Evolutionary conservation across 1,284 basidiomycete species (phyloP).

Genomic region (Ustilago bromivora): DNA sequence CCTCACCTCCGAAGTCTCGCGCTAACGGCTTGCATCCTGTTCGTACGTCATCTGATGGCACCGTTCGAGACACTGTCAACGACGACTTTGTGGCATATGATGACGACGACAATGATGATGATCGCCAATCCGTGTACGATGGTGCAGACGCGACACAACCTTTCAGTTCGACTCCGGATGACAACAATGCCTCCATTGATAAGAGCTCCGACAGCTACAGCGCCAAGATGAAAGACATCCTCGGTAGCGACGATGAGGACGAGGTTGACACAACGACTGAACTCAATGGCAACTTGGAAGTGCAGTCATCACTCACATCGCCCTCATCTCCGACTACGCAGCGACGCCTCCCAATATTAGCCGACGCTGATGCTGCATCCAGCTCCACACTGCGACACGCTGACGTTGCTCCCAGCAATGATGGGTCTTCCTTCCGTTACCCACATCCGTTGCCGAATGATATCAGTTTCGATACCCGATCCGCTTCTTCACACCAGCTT

Average conservation of each 20-base stretch:
- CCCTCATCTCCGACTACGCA: slow-evolving; percentile 29
- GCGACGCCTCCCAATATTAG: neutral
- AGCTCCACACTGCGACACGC: slow-evolving; percentile 18
- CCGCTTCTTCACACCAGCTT: slow-evolving; percentile 24
- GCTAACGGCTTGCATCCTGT: slow-evolving; percentile 7
- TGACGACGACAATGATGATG: slow-evolving; percentile 73
- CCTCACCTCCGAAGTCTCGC: slow-evolving; percentile 15
- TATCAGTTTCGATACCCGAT: slow-evolving; percentile 44
- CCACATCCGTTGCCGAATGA: slow-evolving; percentile 36
- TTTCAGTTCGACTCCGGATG: slow-evolving; percentile 20
- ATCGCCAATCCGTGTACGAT: slow-evolving; percentile 78
- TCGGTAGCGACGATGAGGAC: slow-evolving; percentile 52
- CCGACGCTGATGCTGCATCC: slow-evolving; percentile 19
- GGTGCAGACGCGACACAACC: slow-evolving; percentile 73
- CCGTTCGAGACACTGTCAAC: neutral
- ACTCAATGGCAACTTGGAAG: neutral
- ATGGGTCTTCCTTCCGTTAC: slow-evolving; percentile 39
- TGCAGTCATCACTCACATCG: neutral
- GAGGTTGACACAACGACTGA: neutral
- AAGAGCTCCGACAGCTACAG: slow-evolving; percentile 48
- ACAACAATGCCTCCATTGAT: slow-evolving; percentile 27
- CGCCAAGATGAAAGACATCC: slow-evolving; percentile 52
- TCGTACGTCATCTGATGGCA: slow-evolving; percentile 2
- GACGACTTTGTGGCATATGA: neutral
- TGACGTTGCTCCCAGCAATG: slow-evolving; percentile 25